These are phyloP conservation scores for Eucalyptus albens DNA, from an alignment of 345 rosid genomes.

Conservation along the genomic window DNA sequence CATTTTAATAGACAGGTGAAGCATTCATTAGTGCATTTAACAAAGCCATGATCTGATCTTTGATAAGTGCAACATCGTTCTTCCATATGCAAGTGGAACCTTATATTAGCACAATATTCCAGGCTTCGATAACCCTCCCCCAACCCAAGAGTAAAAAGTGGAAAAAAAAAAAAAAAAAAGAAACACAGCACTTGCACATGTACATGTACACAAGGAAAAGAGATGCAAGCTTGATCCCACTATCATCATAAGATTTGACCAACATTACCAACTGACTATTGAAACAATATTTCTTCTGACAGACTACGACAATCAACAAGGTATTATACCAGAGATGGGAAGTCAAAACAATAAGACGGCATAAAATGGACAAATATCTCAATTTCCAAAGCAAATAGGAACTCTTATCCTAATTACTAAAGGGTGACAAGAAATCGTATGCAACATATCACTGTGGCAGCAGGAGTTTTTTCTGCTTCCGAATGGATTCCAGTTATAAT, in stretches of 20 bases:
- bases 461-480: conserved; percentile 12
- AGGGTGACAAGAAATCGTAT: too few relatives aligned
- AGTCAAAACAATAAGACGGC: background rate
- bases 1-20: background rate
- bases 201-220: too few relatives aligned
- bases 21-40: background rate
- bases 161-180: too few relatives aligned
- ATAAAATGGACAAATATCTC: background rate
- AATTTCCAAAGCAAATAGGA: background rate
- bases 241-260: too few relatives aligned
- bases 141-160: background rate
- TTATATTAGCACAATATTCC: background rate
- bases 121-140: background rate
- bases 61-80: background rate
- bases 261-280: too few relatives aligned
- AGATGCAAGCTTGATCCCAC: too few relatives aligned
- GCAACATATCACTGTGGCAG: background rate
- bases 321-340: background rate
- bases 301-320: too few relatives aligned
- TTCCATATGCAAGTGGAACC: background rate
- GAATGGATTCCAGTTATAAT: background rate
- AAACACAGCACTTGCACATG: too few relatives aligned
- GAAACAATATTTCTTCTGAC: too few relatives aligned
- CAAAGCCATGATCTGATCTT: background rate
- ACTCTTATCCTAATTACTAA: too few relatives aligned